Evolutionary conservation across 495 filamentous ascomycete genomes (phyloP).

Genomic region (Neurospora sublineolata): DNA sequence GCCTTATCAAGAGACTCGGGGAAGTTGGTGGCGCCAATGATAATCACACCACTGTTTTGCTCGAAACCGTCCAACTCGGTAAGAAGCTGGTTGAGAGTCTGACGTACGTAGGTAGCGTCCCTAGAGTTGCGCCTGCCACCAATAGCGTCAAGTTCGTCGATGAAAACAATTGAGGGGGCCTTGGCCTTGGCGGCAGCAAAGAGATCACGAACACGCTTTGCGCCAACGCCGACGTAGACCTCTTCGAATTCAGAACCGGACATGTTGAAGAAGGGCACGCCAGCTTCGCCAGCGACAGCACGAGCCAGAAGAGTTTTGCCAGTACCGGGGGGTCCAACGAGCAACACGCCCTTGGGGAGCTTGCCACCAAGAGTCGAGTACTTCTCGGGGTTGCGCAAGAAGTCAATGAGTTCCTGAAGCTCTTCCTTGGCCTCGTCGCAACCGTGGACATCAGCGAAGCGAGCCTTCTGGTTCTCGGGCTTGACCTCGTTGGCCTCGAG

Average conservation of each 20-base stretch:
- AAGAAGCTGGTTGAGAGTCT: constrained; percentile 92
- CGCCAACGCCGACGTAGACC: constrained; percentile 94
- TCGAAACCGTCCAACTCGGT: constrained; percentile 98
- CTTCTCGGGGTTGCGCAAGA: constrained; percentile 79
- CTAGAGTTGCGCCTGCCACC: constrained; percentile 86
- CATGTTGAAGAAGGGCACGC: constrained; percentile 99
- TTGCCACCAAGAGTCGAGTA: constrained; percentile 91
- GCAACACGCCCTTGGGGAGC: constrained; percentile 88
- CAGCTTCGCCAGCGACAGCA: constrained; percentile 91
- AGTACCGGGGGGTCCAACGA: constrained; percentile 92
- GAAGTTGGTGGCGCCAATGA: constrained; percentile 92
- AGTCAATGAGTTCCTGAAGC: constrained; percentile 91
- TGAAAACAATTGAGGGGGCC: constrained; percentile 93
- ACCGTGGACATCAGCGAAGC: constrained; percentile 90
- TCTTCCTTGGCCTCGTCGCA: constrained; percentile 98
- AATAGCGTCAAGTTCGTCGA: constrained; percentile 94
- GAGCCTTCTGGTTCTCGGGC: constrained; percentile 77
- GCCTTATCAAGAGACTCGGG: constrained; percentile 90
- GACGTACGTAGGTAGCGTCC: constrained; percentile 92
- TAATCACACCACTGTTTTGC: constrained; percentile 85
- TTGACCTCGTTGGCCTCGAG: constrained; percentile 68
- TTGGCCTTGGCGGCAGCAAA: constrained; percentile 80
- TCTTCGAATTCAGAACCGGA: constrained; percentile 98
- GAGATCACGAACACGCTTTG: constrained; percentile 94
- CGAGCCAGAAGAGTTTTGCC: constrained; percentile 96